phyloP scores from a whole-genome alignment of 768 basidiomycete genomes.

The Clitopilus hobsonii region DNA sequence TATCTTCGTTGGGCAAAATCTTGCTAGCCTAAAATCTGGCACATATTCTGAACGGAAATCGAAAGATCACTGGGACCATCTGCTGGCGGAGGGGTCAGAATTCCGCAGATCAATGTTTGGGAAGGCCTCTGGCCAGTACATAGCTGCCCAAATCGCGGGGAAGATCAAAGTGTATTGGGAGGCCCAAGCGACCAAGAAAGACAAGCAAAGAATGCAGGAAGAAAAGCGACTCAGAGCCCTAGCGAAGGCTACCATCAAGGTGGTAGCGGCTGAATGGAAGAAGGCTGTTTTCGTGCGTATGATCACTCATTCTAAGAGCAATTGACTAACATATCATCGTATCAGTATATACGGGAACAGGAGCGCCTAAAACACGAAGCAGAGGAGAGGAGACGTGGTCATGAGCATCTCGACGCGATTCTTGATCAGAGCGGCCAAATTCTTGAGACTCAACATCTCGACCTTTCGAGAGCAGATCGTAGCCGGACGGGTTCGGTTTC shows the following conservation, averaged over 20 bases:
- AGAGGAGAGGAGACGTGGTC: conserved; percentile 76
- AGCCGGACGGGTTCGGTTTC: conserved; percentile 58
- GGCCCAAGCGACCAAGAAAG: conserved; percentile 54
- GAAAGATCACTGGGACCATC: conserved; percentile 54
- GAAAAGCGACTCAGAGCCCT: conserved; percentile 62
- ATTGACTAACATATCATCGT: conserved; percentile 1
- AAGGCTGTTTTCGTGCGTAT: conserved; percentile 75
- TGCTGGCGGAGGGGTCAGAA: conserved; percentile 42
- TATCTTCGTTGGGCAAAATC: conserved; percentile 23
- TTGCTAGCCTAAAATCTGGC: conserved; percentile 18
- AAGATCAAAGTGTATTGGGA: conserved; percentile 78
- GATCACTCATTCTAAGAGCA: neutral
- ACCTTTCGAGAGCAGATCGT: conserved; percentile 50
- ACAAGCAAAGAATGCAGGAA: conserved; percentile 52
- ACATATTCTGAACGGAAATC: conserved; percentile 27
- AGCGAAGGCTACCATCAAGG: conserved; percentile 67
- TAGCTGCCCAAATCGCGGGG: conserved; percentile 54
- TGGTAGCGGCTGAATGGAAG: conserved; percentile 80
- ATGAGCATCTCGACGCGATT: conserved; percentile 86
- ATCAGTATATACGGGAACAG: conserved; percentile 73
- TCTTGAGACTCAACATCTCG: conserved; percentile 76
- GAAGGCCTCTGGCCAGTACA: conserved; percentile 28
- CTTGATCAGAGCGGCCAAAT: conserved; percentile 86
- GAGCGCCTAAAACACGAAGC: conserved; percentile 58
- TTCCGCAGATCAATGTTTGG: conserved; percentile 19